Conservation (phyloP, 192 early-diverging fungal species). For the Linnemannia zychae region DNA sequence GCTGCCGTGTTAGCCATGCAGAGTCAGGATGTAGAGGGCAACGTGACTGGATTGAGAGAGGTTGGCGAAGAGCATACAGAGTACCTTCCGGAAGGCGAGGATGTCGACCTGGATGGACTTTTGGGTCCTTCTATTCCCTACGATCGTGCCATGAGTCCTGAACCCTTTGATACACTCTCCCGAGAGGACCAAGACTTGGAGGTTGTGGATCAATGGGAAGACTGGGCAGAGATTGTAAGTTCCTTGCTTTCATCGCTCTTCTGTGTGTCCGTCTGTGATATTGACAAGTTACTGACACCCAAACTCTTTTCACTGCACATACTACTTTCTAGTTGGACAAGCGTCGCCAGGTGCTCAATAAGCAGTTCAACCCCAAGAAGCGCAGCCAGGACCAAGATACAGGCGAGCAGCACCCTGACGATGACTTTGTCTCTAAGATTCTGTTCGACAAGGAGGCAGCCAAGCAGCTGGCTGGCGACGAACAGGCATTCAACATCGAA, state of each 20-base stretch:
- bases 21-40: slow-evolving; percentile 51
- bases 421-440: slow-evolving; percentile 61
- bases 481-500: slow-evolving; percentile 84
- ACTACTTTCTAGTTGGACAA: slow-evolving; percentile 58
- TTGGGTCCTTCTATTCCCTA: slow-evolving; percentile 62
- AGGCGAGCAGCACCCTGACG: slow-evolving; percentile 54
- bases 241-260: neutral
- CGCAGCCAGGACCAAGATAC: slow-evolving; percentile 31
- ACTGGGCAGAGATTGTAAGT: slow-evolving; percentile 73
- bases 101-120: slow-evolving; percentile 51
- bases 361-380: slow-evolving; percentile 68
- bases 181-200: slow-evolving; percentile 68
- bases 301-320: neutral
- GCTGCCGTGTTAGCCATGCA: slow-evolving; percentile 67
- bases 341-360: slow-evolving; percentile 65
- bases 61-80: slow-evolving; percentile 61
- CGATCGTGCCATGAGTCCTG: slow-evolving; percentile 74
- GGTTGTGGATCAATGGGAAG: slow-evolving; percentile 71
- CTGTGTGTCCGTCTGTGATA: neutral
- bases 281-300: neutral
- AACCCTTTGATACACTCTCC: slow-evolving; percentile 60
- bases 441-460: slow-evolving; percentile 81
- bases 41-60: slow-evolving; percentile 12
- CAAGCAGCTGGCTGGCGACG: slow-evolving; percentile 82
- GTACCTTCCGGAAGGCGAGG: slow-evolving; percentile 59